Conservation (phyloP, 1,139 yeast genomes). For the Kurtzmaniella natalensis region DNA sequence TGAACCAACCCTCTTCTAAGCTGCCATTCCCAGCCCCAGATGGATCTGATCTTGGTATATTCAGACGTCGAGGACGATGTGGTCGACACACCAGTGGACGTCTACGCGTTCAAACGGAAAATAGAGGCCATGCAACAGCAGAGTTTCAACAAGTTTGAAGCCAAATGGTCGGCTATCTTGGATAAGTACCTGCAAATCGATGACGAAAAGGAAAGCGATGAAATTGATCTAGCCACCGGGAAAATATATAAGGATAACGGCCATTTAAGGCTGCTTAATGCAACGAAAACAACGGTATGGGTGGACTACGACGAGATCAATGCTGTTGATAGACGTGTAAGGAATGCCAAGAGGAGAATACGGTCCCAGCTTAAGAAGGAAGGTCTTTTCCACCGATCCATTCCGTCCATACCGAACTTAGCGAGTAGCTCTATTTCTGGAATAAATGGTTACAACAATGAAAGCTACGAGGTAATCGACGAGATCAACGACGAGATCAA, state of each 20-base stretch:
- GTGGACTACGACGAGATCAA: slow-evolving; percentile 2
- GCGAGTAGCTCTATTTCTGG: too few species aligned
- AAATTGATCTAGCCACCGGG: slow-evolving; percentile 61
- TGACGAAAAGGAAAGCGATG: slow-evolving; percentile 55
- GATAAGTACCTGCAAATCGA: slow-evolving; percentile 49
- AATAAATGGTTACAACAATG: too few species aligned
- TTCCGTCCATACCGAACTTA: too few species aligned
- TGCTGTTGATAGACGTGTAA: slow-evolving; percentile 1
- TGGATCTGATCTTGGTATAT: slow-evolving; percentile 10
- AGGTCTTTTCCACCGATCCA: slow-evolving; percentile 1
- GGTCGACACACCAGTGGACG: background rate
- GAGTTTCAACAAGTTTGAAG: slow-evolving; percentile 21
- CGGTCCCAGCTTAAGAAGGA: background rate
- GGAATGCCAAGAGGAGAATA: background rate
- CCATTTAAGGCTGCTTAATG: slow-evolving; percentile 24
- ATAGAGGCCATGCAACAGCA: slow-evolving; percentile 1
- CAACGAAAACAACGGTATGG: background rate
- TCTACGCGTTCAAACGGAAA: slow-evolving; percentile 4
- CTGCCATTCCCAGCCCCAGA: too few species aligned
- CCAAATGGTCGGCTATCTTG: slow-evolving; percentile 54
- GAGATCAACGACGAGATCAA: too few species aligned
- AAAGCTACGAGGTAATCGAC: too few species aligned
- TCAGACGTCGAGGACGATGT: slow-evolving; percentile 9
- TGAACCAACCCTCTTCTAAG: too few species aligned
- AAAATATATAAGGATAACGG: slow-evolving; percentile 59